Evolutionary conservation across 1,139 yeast genomes (phyloP).

Genomic region (Barnettozyma hawaiiensis): DNA sequence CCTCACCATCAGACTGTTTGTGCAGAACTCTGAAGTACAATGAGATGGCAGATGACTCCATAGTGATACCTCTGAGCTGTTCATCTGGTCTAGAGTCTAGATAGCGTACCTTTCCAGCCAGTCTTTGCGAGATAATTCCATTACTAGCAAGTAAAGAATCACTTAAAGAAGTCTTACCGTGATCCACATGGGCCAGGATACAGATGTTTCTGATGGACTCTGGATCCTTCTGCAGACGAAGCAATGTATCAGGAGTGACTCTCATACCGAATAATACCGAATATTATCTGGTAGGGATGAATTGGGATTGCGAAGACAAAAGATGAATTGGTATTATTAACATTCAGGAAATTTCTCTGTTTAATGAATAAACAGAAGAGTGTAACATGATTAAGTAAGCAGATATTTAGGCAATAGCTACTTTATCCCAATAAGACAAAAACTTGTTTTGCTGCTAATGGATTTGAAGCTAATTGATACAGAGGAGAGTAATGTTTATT

Average conservation of each 20-base stretch:
- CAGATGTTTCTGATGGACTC: slow-evolving; percentile 80
- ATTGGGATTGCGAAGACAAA: background rate
- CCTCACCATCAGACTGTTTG: slow-evolving; percentile 37
- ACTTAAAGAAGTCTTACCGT: slow-evolving; percentile 93
- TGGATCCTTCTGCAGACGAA: slow-evolving; percentile 64
- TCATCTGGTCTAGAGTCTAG: slow-evolving; percentile 95
- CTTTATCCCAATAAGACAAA: too few species aligned
- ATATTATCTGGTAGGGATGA: background rate
- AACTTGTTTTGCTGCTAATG: too few species aligned
- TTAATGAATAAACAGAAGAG: too few species aligned
- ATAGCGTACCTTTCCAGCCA: slow-evolving; percentile 94
- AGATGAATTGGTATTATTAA: too few species aligned
- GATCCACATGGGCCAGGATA: slow-evolving; percentile 96
- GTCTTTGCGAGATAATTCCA: slow-evolving; percentile 89
- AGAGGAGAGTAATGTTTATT: background rate
- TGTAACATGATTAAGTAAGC: background rate
- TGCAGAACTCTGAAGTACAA: slow-evolving; percentile 67
- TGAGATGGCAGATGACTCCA: slow-evolving; percentile 94
- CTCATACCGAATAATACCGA: slow-evolving; percentile 19
- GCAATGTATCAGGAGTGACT: slow-evolving; percentile 56
- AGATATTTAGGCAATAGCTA: too few species aligned
- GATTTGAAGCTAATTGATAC: background rate
- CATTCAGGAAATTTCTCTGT: too few species aligned
- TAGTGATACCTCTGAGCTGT: slow-evolving; percentile 92
- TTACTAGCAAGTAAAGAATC: slow-evolving; percentile 92